Base-by-base conservation (phyloP, 2,329 filamentous ascomycete species). In the Meredithiella fracta region DNA sequence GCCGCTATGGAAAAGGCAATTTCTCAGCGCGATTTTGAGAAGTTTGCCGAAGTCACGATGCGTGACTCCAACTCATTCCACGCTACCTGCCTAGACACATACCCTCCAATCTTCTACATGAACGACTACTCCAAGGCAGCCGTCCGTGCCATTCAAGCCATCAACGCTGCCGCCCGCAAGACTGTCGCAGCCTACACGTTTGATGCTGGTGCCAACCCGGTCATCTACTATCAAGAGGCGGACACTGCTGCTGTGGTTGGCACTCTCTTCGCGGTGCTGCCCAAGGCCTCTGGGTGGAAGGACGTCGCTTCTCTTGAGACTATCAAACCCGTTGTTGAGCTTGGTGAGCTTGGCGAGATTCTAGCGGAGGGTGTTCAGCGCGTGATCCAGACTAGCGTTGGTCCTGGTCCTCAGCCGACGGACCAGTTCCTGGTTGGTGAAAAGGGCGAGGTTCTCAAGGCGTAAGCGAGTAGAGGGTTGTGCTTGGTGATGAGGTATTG, bases 91-190 rank as follows among this genome's bases (percentile, higher is more conserved):
- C 74, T 94, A 63, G 92, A 98, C 67, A 97, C 92, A 1, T 89
- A 88, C 71, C 92, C 94, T 47, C 92, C 94, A 17, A 98, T 98
- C 66, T 96, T 95, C 71, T 98, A 98, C 75, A 83, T 98, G 76
- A 98, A 96, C 70, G 92, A 98, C 67, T 83, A 91, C 15, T 91
- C 85, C 20, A 76, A 85, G 38, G 88, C 91, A 1, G 89, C 91
- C 4, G 87, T 98, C 59, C 78, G 87, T 54, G 82, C 88, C 15
- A 90, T 96, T 29, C 89, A 98, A 72, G 78, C 82, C 62, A 86
- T 97, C 71, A 98, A 98, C 66, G 75, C 76, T 55, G 76, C 77
- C 23, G 87, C 85, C 3, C 89, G 87, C 55, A 83, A 81, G 70
- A 82, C 79, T 0, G 77, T 97, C 17, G 89, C 87, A 2, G 92